Evolutionary conservation across 345 rosid species (phyloP), one percentile per base, ranked within the genome.

Genomic region (Trapa bicornis): DNA sequence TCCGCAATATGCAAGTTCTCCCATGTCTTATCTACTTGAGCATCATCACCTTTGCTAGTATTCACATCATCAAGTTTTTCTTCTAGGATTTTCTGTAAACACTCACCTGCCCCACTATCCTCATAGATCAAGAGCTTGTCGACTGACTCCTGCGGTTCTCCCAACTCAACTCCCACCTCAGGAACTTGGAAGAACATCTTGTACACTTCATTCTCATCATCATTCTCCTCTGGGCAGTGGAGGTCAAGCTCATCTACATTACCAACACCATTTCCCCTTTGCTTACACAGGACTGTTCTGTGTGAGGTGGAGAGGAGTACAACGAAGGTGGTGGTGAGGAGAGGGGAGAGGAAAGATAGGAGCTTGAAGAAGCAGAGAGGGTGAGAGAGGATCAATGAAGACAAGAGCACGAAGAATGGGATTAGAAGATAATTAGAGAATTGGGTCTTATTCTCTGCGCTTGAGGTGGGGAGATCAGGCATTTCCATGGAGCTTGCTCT

Each of bases 291-390:
- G 43, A 65, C 41, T 45, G 57, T 36, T 7, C n/a, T 45, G 42
- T 38, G 75, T 73, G 65, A 65, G 48, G 87, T 79, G 14, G 88
- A 77, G 0, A 88, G 84, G 75, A 93, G 86, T 47, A 88, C 64
- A 64, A 93, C 90, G 52, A 86, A 76, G 29, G 98, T 87, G 57
- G 97, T 88, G 67, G 84, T 45, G 68, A 93, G 81, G 64, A 93
- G 94, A 64, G 98, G 98, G 48, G 92, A 88, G 22, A 93, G 90
- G 56, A 85, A 90, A 67, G 96, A 83, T 38, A 87, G 79, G 61
- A 90, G 75, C 81, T 84, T 90, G 84, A 88, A 47, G 62, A 90
- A 72, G 81, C 84, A 87, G 29, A 92, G 94, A 1, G 81, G 84
- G 81, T 87, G 79, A 56, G 79, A 82, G 67, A 68, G 16, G 54